Percentiles rank a stretch among this genome's conserved stretches.
Evolutionary conservation across 495 filamentous ascomycete genomes (phyloP).

Genomic region (Staphylotrichum tortipilum): DNA sequence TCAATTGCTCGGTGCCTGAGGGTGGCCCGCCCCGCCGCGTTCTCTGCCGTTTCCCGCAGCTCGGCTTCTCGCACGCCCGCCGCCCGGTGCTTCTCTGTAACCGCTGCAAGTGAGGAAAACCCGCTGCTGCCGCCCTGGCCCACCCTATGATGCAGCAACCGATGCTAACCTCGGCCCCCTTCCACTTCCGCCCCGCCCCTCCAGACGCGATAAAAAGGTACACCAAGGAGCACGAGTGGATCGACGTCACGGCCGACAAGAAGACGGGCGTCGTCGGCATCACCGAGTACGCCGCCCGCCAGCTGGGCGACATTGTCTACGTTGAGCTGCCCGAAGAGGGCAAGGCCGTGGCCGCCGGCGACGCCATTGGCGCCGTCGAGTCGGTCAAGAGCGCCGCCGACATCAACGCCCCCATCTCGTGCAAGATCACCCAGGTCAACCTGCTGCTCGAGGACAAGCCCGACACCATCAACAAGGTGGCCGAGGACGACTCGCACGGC

Average conservation of each 20-base stretch:
- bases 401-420: conserved; percentile 79
- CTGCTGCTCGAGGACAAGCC: conserved; percentile 70
- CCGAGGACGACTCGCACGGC: conserved; percentile 58
- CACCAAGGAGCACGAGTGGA: conserved; percentile 97
- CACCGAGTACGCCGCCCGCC: conserved; percentile 78
- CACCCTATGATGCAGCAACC: too few relatives aligned
- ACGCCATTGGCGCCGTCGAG: conserved; percentile 88
- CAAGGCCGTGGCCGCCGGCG: conserved; percentile 56
- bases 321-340: conserved; percentile 76
- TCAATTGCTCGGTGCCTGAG: conserved; percentile 42
- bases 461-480: conserved; percentile 71
- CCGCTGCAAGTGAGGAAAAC: conserved; percentile 33
- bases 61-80: conserved; percentile 23
- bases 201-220: conserved; percentile 67
- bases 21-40: conserved; percentile 33
- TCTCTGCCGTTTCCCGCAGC: conserved; percentile 29
- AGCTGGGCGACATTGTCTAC: conserved; percentile 92
- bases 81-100: conserved; percentile 36
- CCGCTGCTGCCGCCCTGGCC: neutral
- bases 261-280: conserved; percentile 72
- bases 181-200: too few relatives aligned
- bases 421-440: conserved; percentile 68
- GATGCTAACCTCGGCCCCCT: neutral
- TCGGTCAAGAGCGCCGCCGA: conserved; percentile 96
- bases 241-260: conserved; percentile 70